Conservation (phyloP, 1,284 basidiomycete species). For the Termitomyces sp. region DNA sequence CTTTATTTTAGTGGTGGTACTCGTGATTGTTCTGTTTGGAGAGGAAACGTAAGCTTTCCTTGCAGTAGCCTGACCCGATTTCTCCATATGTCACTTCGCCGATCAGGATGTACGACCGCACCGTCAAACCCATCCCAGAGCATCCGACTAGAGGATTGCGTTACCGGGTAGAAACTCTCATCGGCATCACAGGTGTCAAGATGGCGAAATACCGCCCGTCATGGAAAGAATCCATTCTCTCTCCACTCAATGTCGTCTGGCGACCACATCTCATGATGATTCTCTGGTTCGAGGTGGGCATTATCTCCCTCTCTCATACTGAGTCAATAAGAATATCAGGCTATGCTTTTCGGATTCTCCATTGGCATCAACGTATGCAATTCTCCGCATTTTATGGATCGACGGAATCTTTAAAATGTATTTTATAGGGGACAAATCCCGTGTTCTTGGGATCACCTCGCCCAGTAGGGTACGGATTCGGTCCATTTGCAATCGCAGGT, state of each 20-base stretch:
- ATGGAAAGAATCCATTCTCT: slow-evolving; percentile 42
- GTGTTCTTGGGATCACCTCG: slow-evolving; percentile 59
- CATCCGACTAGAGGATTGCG: slow-evolving; percentile 39
- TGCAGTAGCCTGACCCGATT: neutral
- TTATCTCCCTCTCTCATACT: neutral
- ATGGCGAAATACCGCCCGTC: slow-evolving; percentile 57
- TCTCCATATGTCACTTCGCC: neutral
- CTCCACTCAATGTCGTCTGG: slow-evolving; percentile 55
- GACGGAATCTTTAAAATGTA: neutral
- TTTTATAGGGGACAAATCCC: slow-evolving; percentile 55
- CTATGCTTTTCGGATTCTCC: slow-evolving; percentile 59
- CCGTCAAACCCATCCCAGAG: slow-evolving; percentile 45
- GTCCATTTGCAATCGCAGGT: slow-evolving; percentile 47
- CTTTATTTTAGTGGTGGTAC: no score
- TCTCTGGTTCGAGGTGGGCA: slow-evolving; percentile 51
- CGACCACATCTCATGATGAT: slow-evolving; percentile 56
- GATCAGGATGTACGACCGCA: slow-evolving; percentile 63
- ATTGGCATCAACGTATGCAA: slow-evolving; percentile 68
- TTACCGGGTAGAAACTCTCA: slow-evolving; percentile 54
- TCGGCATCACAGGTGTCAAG: slow-evolving; percentile 59
- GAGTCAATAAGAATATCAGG: slow-evolving; percentile 26
- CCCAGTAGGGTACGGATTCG: slow-evolving; percentile 58
- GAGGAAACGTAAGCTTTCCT: slow-evolving; percentile 58
- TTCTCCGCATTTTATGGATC: neutral
- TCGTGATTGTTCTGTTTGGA: slow-evolving; percentile 52